phyloP scores from a whole-genome alignment of 1,284 basidiomycete genomes.

The Apiotrichum laibachii region DNA sequence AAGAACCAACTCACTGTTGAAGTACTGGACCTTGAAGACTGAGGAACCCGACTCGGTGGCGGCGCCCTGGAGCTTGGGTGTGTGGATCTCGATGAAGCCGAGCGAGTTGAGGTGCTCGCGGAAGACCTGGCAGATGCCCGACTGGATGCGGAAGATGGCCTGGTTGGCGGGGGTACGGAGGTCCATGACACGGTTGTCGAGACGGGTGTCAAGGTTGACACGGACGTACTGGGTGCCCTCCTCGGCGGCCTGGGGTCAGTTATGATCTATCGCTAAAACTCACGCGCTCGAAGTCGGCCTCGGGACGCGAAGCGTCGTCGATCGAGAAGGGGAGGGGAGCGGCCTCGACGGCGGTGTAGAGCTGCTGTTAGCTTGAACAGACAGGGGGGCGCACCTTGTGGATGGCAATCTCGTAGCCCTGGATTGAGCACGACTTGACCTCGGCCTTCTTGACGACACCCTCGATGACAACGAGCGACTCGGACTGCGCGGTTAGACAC shows the following conservation, averaged over 20 bases:
- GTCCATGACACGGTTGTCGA: slow-evolving; percentile 94
- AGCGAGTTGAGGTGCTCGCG: slow-evolving; percentile 73
- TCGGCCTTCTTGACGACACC: slow-evolving; percentile 75
- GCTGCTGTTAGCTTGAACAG: slow-evolving; percentile 28
- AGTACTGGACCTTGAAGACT: slow-evolving; percentile 98
- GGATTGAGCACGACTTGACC: slow-evolving; percentile 86
- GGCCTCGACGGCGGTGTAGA: slow-evolving; percentile 79
- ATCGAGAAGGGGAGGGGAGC: slow-evolving; percentile 80
- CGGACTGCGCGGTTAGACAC: slow-evolving; percentile 53
- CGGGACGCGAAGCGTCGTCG: slow-evolving; percentile 86
- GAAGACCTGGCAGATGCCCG: slow-evolving; percentile 84
- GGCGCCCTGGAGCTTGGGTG: slow-evolving; percentile 93
- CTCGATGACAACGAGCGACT: slow-evolving; percentile 91
- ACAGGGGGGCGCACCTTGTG: slow-evolving; percentile 53
- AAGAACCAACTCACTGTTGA: slow-evolving; percentile 66
- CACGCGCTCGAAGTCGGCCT: slow-evolving; percentile 61
- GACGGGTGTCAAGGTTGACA: slow-evolving; percentile 84
- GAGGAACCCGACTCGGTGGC: slow-evolving; percentile 95
- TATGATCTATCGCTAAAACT: slow-evolving; percentile 12
- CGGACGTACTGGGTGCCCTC: slow-evolving; percentile 57
- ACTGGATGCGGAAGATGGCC: slow-evolving; percentile 90
- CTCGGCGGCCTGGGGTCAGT: slow-evolving; percentile 52
- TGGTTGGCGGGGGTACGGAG: slow-evolving; percentile 95
- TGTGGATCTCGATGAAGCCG: slow-evolving; percentile 85
- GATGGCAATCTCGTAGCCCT: slow-evolving; percentile 85